Base-by-base conservation (phyloP, 2,329 filamentous ascomycete species). In the Sporothrix protearum region DNA sequence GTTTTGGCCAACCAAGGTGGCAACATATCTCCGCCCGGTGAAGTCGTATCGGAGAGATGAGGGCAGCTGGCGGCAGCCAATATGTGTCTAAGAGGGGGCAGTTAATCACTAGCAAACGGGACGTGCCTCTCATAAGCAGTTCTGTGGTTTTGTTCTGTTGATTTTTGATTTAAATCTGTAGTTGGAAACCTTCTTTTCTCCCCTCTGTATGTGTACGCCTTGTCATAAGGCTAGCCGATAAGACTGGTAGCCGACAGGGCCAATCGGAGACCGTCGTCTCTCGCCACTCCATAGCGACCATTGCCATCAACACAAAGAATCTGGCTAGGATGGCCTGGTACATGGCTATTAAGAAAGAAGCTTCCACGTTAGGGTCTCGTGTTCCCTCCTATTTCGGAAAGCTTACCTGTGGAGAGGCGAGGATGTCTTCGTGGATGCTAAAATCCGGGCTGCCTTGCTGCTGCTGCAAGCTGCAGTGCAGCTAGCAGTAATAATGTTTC, bases 61-160 rank as follows among this genome's bases (percentile, higher is more conserved):
- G 25, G 53, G 53, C 53, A 55, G 3, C 53, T 55, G 25, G 25
- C 28, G 53, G 25, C 25, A 14, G 10, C 22, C n/a, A 51, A 22
- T 19, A 22, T 19, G 49, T 10, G 12, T 12, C 25, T 30, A 28
- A 12, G 25, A 16, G 25, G 16, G 25, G 53, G 25, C 25, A 30
- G 25, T 25, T 25, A 55, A 55, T 55, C 53, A 55, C 9, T 6
- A 1, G 6, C 1, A 5, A 10, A 51, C 49, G 49, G 49, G 16
- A 51, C n/a, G n/a, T 51, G 49, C 49, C 49, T 22, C 7, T 51
- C n/a, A 2, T 22, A 51, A 51, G 25, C 16, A 30, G 25, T 55
- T 55, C 53, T 55, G 53, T 55, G 53, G 53, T 55, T 55, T 55
- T 55, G 53, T 55, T 55, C 53, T 55, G 53, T 55, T 25, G 53